phyloP scores from a whole-genome alignment of 306 rosid species.

The Purshia tridentata region DNA sequence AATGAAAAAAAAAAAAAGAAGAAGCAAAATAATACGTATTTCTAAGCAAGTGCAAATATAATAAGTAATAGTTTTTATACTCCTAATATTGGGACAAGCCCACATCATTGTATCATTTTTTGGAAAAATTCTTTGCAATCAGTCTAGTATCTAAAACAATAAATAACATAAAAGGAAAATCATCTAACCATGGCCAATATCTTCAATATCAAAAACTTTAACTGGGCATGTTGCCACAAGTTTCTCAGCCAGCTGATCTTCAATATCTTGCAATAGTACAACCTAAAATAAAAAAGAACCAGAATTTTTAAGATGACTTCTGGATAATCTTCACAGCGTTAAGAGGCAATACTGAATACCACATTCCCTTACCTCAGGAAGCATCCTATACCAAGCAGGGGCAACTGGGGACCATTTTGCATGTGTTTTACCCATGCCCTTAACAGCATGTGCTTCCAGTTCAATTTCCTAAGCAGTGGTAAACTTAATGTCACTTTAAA shows the following conservation, averaged over 20 bases:
- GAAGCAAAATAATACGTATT: background rate
- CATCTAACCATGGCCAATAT: slow-evolving; percentile 67
- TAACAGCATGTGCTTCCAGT: slow-evolving; percentile 94
- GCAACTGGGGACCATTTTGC: slow-evolving; percentile 99
- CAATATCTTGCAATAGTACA: slow-evolving; percentile 56
- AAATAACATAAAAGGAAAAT: slow-evolving; percentile 12
- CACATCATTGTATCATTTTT: background rate
- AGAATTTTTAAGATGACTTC: slow-evolving; percentile 10
- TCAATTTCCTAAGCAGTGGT: slow-evolving; percentile 70
- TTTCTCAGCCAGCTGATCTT: slow-evolving; percentile 66
- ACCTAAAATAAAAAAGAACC: slow-evolving; percentile 46
- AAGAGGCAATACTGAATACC: slow-evolving; percentile 10
- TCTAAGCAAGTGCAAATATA: background rate
- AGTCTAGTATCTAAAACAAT: slow-evolving; percentile 13
- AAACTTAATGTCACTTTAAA: background rate
- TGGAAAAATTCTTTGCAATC: slow-evolving; percentile 10
- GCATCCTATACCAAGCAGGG: slow-evolving; percentile 98
- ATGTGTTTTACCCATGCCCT: slow-evolving; percentile 90
- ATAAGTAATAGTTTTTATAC: background rate
- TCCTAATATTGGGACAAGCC: slow-evolving; percentile 19
- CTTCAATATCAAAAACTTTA: slow-evolving; percentile 87
- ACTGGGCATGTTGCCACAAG: slow-evolving; percentile 68
- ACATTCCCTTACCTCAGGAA: slow-evolving; percentile 73
- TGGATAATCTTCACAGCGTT: background rate
- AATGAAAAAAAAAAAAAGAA: background rate